A percentile compares a stretch with the other conserved stretches of the same genome.
phyloP scores from a whole-genome alignment of 192 early-diverging fungal genomes.

The Entomortierella beljakovae region DNA sequence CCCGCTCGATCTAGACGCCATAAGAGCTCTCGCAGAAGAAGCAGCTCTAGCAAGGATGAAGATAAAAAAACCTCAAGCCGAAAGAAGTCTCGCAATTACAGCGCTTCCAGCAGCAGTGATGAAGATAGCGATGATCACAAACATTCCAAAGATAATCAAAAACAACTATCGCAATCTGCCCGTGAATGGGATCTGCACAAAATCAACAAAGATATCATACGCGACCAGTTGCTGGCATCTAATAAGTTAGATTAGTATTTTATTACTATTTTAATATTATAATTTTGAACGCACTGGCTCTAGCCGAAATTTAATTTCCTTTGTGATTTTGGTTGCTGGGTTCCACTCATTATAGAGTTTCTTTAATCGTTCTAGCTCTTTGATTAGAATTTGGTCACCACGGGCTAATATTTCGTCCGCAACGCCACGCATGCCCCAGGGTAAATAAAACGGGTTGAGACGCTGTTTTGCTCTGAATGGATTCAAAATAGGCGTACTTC shows the following conservation, averaged over 20 bases:
- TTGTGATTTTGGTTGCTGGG: slow-evolving; percentile 73
- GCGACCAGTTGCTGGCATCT: slow-evolving; percentile 1
- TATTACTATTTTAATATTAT: slow-evolving; percentile 26
- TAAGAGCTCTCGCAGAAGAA: slow-evolving; percentile 5
- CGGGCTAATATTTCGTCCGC: slow-evolving; percentile 75
- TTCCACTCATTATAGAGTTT: slow-evolving; percentile 85
- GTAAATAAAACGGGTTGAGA: slow-evolving; percentile 89
- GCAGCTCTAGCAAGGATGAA: not conserved
- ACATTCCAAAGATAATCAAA: not conserved
- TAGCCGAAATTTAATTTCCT: slow-evolving; percentile 90
- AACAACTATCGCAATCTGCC: not conserved
- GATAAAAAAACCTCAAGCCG: not conserved
- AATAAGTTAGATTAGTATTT: not conserved
- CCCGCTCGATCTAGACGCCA: slow-evolving; percentile 7
- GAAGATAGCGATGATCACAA: slow-evolving; percentile 3
- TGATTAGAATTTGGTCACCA: slow-evolving; percentile 62
- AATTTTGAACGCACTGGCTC: slow-evolving; percentile 83
- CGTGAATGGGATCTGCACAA: slow-evolving; percentile 48
- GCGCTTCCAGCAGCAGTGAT: not conserved
- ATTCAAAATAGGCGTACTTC: slow-evolving; percentile 54
- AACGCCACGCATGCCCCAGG: slow-evolving; percentile 95
- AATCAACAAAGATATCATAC: slow-evolving; percentile 26
- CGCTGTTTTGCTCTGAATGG: slow-evolving; percentile 73
- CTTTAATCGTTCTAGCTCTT: slow-evolving; percentile 75
- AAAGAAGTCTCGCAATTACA: not conserved